Percentiles rank a stretch among this genome's conserved stretches.
Conservation (phyloP, 2,329 filamentous ascomycete genomes). For the Calonectria honghensis region DNA sequence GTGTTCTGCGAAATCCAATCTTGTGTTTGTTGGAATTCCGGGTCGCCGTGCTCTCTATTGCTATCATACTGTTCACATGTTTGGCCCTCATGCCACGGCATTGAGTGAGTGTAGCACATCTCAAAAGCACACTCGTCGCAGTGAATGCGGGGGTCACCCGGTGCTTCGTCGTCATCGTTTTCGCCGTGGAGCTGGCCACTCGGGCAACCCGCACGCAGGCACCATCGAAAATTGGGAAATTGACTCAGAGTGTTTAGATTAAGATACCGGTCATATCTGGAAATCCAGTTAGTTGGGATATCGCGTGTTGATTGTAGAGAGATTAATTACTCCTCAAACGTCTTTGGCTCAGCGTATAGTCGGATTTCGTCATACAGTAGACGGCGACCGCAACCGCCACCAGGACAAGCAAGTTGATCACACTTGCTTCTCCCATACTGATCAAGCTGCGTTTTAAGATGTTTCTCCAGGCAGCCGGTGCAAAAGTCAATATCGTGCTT, state of each 20-base stretch:
- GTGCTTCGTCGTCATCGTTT: not conserved
- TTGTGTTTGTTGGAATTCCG: constrained; percentile 2
- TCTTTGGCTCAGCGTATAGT: not conserved
- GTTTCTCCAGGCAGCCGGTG: constrained; percentile 3
- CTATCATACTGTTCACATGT: constrained; percentile 8
- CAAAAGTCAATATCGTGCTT: constrained; percentile 7
- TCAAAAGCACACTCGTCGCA: constrained; percentile 17
- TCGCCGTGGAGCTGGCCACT: constrained; percentile 1
- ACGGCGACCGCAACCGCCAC: not conserved
- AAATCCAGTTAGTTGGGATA: not conserved
- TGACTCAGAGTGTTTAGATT: constrained; percentile 8
- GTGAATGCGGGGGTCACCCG: not conserved
- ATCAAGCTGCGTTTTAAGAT: not conserved
- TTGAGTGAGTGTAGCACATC: constrained; percentile 11
- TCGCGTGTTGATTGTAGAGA: not conserved
- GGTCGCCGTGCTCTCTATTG: constrained; percentile 1
- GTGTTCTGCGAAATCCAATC: not conserved
- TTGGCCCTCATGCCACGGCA: constrained; percentile 6
- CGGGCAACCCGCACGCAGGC: not conserved
- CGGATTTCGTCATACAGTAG: constrained; percentile 6
- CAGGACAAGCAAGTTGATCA: constrained; percentile 10
- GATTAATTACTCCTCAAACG: not conserved
- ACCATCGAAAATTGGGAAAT: constrained; percentile 12
- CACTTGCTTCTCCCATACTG: constrained; percentile 9
- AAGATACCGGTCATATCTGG: not conserved